phyloP scores from a whole-genome alignment of 2,329 filamentous ascomycete genomes.

The Dendrostoma leiphaemia region DNA sequence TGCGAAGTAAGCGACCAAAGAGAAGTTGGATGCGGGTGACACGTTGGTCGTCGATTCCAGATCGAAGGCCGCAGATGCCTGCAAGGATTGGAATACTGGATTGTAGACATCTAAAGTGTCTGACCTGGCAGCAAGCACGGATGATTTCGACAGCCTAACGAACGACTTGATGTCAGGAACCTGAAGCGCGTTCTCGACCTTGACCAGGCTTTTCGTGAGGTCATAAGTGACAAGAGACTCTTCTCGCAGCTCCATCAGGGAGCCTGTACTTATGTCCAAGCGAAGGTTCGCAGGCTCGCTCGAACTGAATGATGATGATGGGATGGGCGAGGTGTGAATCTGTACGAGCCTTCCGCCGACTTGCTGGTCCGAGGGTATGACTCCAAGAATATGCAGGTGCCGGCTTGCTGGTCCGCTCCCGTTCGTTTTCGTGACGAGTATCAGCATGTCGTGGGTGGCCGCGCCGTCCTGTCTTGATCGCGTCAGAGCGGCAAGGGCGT shows the following conservation, averaged over 20 bases:
- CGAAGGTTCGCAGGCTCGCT: constrained; percentile 35
- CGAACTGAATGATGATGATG: constrained; percentile 17
- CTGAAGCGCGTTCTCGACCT: constrained; percentile 52
- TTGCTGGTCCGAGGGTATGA: constrained; percentile 1
- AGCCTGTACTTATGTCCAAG: constrained; percentile 62
- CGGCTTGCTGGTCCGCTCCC: constrained; percentile 25
- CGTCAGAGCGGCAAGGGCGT: constrained; percentile 50
- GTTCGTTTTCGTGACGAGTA: constrained; percentile 45
- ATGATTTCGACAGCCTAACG: constrained; percentile 63
- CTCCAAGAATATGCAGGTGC: constrained; percentile 34
- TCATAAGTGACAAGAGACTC: constrained; percentile 61
- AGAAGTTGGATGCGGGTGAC: constrained; percentile 30
- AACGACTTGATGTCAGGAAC: constrained; percentile 58
- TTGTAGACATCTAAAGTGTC: constrained; percentile 64
- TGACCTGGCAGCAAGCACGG: constrained; percentile 60
- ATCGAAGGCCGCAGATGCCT: constrained; percentile 46
- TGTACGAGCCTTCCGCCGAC: constrained; percentile 14
- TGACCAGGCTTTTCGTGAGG: constrained; percentile 60
- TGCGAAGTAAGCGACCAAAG: constrained; percentile 60
- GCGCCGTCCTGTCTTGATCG: constrained; percentile 42
- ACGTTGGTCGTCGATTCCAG: constrained; percentile 31
- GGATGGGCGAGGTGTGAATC: constrained; percentile 33
- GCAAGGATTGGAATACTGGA: constrained; percentile 63
- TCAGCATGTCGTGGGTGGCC: constrained; percentile 51
- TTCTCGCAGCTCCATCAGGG: constrained; percentile 57